Evolutionary conservation across 306 rosid species (phyloP).

Genomic region (Astragalus glycyphyllos): DNA sequence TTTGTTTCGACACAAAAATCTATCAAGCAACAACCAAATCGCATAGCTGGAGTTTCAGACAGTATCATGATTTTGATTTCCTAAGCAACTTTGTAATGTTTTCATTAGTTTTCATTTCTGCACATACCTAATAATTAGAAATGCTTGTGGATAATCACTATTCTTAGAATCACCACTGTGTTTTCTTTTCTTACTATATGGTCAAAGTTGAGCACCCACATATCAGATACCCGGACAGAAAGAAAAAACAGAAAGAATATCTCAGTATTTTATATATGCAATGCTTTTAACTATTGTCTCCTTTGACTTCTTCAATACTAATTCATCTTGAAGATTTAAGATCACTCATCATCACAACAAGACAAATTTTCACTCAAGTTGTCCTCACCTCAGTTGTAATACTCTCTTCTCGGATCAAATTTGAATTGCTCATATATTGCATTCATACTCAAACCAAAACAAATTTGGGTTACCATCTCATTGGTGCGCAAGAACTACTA

Average conservation of each 20-base stretch:
- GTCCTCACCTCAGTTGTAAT: not conserved
- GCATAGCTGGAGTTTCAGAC: no score
- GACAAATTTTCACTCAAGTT: constrained; percentile 8
- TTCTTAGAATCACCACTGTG: not conserved
- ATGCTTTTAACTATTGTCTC: constrained; percentile 8
- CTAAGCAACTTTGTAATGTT: no score
- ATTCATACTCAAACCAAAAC: not conserved
- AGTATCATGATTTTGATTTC: no score
- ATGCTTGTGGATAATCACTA: not conserved
- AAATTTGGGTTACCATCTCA: no score
- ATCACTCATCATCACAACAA: constrained; percentile 25
- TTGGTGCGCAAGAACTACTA: no score
- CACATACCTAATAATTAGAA: no score
- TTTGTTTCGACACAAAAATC: no score
- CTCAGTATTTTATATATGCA: not conserved
- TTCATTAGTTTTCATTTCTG: no score
- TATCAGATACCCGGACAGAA: not conserved
- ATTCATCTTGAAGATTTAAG: not conserved
- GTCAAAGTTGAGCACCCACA: constrained; percentile 5
- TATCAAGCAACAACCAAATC: no score
- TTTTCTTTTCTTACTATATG: constrained; percentile 9
- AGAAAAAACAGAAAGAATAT: not conserved
- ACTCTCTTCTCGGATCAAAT: not conserved
- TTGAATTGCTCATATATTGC: not conserved
- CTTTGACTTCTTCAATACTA: constrained; percentile 12